phyloP scores from a whole-genome alignment of 2,329 filamentous ascomycete genomes.

The Hyphodiscus sp. region DNA sequence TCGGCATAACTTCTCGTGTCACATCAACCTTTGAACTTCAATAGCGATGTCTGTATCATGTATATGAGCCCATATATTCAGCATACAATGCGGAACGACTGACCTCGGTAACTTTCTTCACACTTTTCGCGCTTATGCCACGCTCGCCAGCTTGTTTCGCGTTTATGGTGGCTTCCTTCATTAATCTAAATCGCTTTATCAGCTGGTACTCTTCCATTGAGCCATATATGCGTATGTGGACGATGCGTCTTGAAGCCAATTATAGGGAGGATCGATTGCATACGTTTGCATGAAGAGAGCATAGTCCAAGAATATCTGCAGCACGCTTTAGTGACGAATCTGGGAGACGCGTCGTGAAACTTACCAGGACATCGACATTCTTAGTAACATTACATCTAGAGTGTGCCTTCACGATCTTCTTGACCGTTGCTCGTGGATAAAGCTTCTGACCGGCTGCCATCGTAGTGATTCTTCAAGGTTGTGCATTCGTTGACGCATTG shows the following conservation, averaged over 20 bases:
- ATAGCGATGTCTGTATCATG: conserved; percentile 18
- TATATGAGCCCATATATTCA: not conserved
- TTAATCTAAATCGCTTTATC: conserved; percentile 45
- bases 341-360: conserved; percentile 26
- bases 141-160: conserved; percentile 69
- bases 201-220: conserved; percentile 6
- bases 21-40: conserved; percentile 29
- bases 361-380: conserved; percentile 77
- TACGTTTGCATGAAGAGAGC: conserved; percentile 70
- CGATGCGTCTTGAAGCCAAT: not conserved
- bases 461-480: conserved; percentile 2
- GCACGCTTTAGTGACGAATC: conserved; percentile 5
- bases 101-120: conserved; percentile 69
- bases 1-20: too few species aligned
- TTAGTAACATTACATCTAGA: conserved; percentile 74
- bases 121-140: conserved; percentile 65
- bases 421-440: conserved; percentile 78
- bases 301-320: conserved; percentile 79
- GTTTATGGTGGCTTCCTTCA: conserved; percentile 73
- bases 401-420: conserved; percentile 86
- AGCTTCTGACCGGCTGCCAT: conserved; percentile 55
- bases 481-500: not conserved
- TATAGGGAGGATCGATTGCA: conserved; percentile 4
- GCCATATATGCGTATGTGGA: not conserved
- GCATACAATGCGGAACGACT: not conserved